phyloP scores from a whole-genome alignment of 2,329 filamentous ascomycete genomes.

The Teratosphaeria viscida region DNA sequence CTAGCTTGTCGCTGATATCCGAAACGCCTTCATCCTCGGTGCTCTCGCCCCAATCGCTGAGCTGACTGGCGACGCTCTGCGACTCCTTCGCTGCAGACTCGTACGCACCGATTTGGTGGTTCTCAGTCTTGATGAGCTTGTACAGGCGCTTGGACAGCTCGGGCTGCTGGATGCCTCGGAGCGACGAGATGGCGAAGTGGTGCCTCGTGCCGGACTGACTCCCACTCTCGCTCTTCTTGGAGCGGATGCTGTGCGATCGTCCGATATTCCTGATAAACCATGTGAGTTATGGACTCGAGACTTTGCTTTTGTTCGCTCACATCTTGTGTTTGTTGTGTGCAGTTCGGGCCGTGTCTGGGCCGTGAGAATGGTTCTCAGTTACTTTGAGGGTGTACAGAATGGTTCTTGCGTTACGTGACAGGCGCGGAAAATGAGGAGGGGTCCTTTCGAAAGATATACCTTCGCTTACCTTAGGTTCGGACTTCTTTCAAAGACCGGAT shows the following conservation, averaged over 20 bases:
- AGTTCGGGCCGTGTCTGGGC: background rate
- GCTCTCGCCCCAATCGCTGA: constrained; percentile 93
- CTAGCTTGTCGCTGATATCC: constrained; percentile 91
- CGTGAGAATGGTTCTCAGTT: too few relatives aligned
- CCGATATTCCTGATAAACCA: constrained; percentile 22
- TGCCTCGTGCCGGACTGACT: constrained; percentile 42
- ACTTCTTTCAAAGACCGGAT: too few relatives aligned
- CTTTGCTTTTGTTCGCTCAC: constrained; percentile 4
- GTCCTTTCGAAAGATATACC: too few relatives aligned
- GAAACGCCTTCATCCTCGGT: constrained; percentile 78
- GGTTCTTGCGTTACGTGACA: background rate
- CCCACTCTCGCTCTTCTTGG: constrained; percentile 43
- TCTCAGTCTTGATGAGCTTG: constrained; percentile 90
- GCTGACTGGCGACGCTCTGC: constrained; percentile 71
- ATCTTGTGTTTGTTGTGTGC: constrained; percentile 2
- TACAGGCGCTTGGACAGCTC: constrained; percentile 83
- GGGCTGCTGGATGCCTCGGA: constrained; percentile 75
- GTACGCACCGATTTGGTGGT: constrained; percentile 74
- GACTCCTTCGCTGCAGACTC: constrained; percentile 79
- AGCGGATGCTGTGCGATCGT: constrained; percentile 63
- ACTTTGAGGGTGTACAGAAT: background rate
- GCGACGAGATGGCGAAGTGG: constrained; percentile 74
- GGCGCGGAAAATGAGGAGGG: too few relatives aligned
- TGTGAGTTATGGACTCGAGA: constrained; percentile 1
- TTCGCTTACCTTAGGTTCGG: too few relatives aligned